Evolutionary conservation across 139 green algal species (phyloP), one percentile per base, ranked within the genome.

Genomic region (Picochlorum sp.): DNA sequence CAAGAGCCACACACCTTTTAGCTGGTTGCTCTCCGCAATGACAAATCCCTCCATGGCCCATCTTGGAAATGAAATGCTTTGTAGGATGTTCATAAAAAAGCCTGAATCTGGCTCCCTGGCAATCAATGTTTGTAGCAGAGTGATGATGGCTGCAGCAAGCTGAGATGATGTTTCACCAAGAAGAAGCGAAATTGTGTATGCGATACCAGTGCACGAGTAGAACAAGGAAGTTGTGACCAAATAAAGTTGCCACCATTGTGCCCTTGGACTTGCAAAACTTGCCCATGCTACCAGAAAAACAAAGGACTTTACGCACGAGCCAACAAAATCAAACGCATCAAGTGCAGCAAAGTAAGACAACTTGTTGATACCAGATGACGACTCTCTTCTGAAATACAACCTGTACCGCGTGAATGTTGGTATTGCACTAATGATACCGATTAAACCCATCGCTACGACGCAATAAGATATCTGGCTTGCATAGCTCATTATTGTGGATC

Each of bases 201-300:
- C 76, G 7, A 52, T 65, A 7, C 76, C 76, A 2, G 69, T 72
- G 49, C 74, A 81, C 14, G 26, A 63, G 35, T 83, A 83, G 5
- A 61, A 60, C 39, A 83, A 73, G 35, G 49, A 63, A 0, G 55
- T 31, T 0, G 69, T 72, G 9, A 82, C 67, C 4, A 80, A n/a
- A 51, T 80, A 81, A 67, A 83, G 72, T 54, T 80, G 70, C 75
- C 69, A 81, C 50, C 76, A 59, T 16, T 74, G 55, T 14, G 72
- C 69, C 1, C 69, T 63, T 10, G 64, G 64, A 31, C 61, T 54
- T 12, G 70, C 62, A 50, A 77, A 79, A 45, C 45, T 65, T 25
- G 55, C 57, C 29, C 50, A 68, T 63, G 75, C 75, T 22, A 75
- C 43, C 7, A 83, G 56, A 62, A 82, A 83, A 7, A 77, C 35